Conservation (phyloP, 202 grass and related monocot genomes). For the Panicum hallii region DNA sequence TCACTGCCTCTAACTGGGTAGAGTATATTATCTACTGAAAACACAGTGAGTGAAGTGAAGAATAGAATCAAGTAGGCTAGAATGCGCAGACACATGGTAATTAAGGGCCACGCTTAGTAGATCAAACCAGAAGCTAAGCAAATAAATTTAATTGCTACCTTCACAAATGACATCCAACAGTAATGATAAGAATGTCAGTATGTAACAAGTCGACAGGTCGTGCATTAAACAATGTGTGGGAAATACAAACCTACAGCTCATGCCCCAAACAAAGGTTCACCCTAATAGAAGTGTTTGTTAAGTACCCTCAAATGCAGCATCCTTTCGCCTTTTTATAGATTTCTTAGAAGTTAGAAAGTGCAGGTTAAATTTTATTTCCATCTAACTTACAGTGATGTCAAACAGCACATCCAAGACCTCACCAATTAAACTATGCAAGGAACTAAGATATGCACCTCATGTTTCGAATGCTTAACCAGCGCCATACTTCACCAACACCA, state of each 20-base stretch:
- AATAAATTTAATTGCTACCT: background rate
- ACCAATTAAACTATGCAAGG: slow-evolving; percentile 7
- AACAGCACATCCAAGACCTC: slow-evolving; percentile 8
- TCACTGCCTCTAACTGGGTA: slow-evolving; percentile 9
- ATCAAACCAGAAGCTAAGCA: background rate
- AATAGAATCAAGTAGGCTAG: background rate
- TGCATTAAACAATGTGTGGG: background rate
- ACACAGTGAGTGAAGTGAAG: background rate
- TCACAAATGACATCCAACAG: slow-evolving; percentile 19
- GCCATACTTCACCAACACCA: background rate
- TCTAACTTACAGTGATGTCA: background rate
- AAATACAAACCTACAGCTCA: background rate
- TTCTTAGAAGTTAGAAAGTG: background rate
- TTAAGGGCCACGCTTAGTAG: background rate
- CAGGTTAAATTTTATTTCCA: slow-evolving; percentile 3
- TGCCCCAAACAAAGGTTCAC: slow-evolving; percentile 4
- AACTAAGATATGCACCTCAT: slow-evolving; percentile 10
- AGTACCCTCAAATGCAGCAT: background rate
- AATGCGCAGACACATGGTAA: background rate
- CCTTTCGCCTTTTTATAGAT: background rate
- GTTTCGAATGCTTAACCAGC: slow-evolving; percentile 24
- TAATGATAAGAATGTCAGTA: slow-evolving; percentile 3
- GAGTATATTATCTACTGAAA: slow-evolving; percentile 9
- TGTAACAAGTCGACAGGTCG: too few relatives aligned
- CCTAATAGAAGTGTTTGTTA: background rate